A percentile compares a stretch with the other conserved stretches of the same genome.
These are phyloP conservation scores for Exophiala sp. DNA, from an alignment of 2,329 filamentous ascomycete species.

Conservation along the genomic window DNA sequence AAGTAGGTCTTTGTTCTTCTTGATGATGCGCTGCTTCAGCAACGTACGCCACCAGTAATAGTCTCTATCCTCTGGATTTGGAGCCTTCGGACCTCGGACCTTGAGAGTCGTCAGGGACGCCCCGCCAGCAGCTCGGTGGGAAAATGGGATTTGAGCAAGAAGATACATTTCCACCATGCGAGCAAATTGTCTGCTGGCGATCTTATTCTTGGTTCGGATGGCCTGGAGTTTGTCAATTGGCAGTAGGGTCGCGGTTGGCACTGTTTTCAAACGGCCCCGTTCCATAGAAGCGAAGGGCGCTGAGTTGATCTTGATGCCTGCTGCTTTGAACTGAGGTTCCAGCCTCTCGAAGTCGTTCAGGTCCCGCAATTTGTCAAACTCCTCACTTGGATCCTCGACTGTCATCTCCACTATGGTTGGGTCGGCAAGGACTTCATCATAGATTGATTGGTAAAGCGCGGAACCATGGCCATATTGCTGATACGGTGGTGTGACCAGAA, in stretches of 20 bases:
- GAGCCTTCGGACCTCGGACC: constrained; percentile 42
- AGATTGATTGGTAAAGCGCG: constrained; percentile 74
- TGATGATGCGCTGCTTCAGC: constrained; percentile 57
- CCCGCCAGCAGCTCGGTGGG: constrained; percentile 44
- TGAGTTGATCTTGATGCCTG: constrained; percentile 43
- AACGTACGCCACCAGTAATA: constrained; percentile 63
- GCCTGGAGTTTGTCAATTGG: constrained; percentile 45
- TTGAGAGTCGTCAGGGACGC: constrained; percentile 48
- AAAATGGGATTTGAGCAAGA: constrained; percentile 49
- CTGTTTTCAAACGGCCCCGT: constrained; percentile 35
- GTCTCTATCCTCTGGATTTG: constrained; percentile 51
- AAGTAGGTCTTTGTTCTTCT: constrained; percentile 54
- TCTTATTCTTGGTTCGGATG: constrained; percentile 51
- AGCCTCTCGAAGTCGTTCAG: constrained; percentile 55
- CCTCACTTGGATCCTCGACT: constrained; percentile 82
- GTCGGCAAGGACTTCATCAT: constrained; percentile 60
- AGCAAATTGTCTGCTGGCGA: constrained; percentile 56
- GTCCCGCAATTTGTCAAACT: constrained; percentile 60
- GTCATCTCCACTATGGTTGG: constrained; percentile 73
- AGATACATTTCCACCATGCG: constrained; percentile 59
- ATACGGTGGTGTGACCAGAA: constrained; percentile 81
- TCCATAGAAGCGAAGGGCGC: constrained; percentile 32
- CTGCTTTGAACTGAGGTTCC: constrained; percentile 45
- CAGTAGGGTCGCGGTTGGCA: constrained; percentile 51
- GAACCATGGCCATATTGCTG: constrained; percentile 74